phyloP scores from a whole-genome alignment of 495 filamentous ascomycete genomes.

The Aspergillus cristatus region DNA sequence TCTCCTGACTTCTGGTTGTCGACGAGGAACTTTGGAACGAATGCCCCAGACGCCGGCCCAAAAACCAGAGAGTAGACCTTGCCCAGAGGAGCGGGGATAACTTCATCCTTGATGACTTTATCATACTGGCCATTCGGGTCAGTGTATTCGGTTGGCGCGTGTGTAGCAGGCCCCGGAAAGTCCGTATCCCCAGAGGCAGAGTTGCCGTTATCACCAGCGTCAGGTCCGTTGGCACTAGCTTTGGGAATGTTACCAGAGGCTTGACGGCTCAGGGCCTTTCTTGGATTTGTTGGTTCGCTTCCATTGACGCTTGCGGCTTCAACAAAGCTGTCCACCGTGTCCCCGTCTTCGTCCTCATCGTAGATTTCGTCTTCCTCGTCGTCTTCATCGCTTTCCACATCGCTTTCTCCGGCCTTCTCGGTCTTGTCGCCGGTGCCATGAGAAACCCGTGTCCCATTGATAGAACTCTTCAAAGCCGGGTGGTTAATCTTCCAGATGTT shows the following conservation, averaged over 20 bases:
- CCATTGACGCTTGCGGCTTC: constrained; percentile 52
- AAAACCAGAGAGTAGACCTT: constrained; percentile 86
- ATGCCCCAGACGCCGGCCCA: constrained; percentile 65
- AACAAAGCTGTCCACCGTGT: constrained; percentile 47
- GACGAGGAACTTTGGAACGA: constrained; percentile 75
- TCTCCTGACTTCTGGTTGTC: constrained; percentile 86
- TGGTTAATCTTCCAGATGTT: constrained; percentile 98
- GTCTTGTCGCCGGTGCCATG: constrained; percentile 80
- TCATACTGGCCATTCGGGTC: constrained; percentile 74
- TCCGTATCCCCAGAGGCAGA: constrained; percentile 39
- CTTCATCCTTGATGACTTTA: constrained; percentile 73
- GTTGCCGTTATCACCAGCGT: constrained; percentile 44
- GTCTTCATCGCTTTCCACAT: constrained; percentile 47
- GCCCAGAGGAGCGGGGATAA: constrained; percentile 79
- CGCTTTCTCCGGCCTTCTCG: constrained; percentile 65
- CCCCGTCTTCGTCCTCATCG: constrained; percentile 62
- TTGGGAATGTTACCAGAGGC: constrained; percentile 48
- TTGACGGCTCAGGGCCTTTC: constrained; percentile 54
- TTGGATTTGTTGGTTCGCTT: constrained; percentile 46
- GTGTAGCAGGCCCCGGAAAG: constrained; percentile 80
- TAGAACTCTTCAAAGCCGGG: constrained; percentile 75
- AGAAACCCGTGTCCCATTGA: constrained; percentile 76
- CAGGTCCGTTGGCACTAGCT: constrained; percentile 35
- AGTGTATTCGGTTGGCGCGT: constrained; percentile 74
- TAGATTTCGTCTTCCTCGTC: constrained; percentile 67